A percentile compares a stretch with the other conserved stretches of the same genome.
phyloP scores from a whole-genome alignment of 768 basidiomycete genomes.

The Tricholomella constricta region DNA sequence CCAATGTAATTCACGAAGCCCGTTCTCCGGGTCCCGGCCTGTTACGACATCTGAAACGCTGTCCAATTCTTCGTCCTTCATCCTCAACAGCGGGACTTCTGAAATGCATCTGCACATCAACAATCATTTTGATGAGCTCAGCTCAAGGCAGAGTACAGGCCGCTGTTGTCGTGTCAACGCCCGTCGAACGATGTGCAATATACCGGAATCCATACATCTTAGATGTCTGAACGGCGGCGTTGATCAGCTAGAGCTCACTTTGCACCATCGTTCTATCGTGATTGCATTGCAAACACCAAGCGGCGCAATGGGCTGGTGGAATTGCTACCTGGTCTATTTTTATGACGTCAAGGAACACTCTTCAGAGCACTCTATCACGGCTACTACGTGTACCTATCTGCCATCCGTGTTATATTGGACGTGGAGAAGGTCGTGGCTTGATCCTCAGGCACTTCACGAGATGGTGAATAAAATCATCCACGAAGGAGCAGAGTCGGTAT shows the following conservation, averaged over 20 bases:
- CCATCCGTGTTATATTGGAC: slow-evolving; percentile 22
- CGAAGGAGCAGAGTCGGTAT: neutral
- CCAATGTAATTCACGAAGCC: too few species aligned
- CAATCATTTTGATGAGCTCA: too few species aligned
- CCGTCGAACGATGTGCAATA: neutral
- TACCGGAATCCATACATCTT: neutral
- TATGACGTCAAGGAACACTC: neutral
- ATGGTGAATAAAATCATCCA: slow-evolving; percentile 21
- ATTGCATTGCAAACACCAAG: too few species aligned
- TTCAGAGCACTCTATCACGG: slow-evolving; percentile 25
- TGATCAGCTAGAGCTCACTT: too few species aligned
- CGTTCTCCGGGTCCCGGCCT: neutral
- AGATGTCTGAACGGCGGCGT: neutral
- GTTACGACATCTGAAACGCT: neutral
- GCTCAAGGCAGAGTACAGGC: neutral
- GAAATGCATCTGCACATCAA: neutral
- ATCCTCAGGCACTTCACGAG: slow-evolving; percentile 18
- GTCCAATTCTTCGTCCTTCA: neutral
- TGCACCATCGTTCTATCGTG: too few species aligned
- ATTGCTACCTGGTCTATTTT: neutral
- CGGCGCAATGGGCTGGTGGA: too few species aligned
- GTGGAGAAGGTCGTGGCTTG: slow-evolving; percentile 11
- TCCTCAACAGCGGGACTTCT: neutral
- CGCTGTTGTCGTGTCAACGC: neutral
- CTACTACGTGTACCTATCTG: slow-evolving; percentile 27